Evolutionary conservation across 768 basidiomycete species (phyloP).

Genomic region (Tricholoma sp.): DNA sequence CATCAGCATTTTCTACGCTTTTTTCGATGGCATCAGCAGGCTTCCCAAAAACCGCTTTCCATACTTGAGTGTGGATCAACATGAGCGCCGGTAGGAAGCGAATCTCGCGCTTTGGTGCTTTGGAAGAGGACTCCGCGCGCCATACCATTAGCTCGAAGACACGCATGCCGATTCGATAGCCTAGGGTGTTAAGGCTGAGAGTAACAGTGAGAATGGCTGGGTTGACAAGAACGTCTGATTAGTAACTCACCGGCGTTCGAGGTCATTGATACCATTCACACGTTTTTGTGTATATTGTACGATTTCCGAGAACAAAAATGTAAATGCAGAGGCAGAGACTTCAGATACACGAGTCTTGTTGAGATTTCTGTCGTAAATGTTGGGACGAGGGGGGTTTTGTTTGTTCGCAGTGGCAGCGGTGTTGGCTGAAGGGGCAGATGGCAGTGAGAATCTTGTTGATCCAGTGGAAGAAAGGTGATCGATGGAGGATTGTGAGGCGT

Average conservation of each 20-base stretch:
- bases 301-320: conserved; percentile 90
- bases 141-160: conserved; percentile 83
- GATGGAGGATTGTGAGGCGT: conserved; percentile 48
- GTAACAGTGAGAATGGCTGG: conserved; percentile 1
- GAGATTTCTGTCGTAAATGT: conserved; percentile 84
- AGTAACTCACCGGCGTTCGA: conserved; percentile 75
- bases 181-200: conserved; percentile 80
- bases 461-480: conserved; percentile 48
- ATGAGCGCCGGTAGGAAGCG: conserved; percentile 88
- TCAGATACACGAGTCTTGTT: conserved; percentile 85
- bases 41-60: conserved; percentile 90
- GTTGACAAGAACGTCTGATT: neutral
- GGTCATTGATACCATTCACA: conserved; percentile 90
- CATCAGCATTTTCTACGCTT: conserved; percentile 94
- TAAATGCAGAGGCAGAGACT: conserved; percentile 77
- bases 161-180: conserved; percentile 86
- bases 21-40: conserved; percentile 94
- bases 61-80: conserved; percentile 93
- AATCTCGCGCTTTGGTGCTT: conserved; percentile 90
- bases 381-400: conserved; percentile 47
- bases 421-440: conserved; percentile 47
- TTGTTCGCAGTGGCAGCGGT: conserved; percentile 33
- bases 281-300: conserved; percentile 96
- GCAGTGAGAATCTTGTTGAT: conserved; percentile 69
- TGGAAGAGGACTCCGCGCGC: conserved; percentile 71